Conservation (phyloP, 305 asterid species). For the Withania somnifera region DNA sequence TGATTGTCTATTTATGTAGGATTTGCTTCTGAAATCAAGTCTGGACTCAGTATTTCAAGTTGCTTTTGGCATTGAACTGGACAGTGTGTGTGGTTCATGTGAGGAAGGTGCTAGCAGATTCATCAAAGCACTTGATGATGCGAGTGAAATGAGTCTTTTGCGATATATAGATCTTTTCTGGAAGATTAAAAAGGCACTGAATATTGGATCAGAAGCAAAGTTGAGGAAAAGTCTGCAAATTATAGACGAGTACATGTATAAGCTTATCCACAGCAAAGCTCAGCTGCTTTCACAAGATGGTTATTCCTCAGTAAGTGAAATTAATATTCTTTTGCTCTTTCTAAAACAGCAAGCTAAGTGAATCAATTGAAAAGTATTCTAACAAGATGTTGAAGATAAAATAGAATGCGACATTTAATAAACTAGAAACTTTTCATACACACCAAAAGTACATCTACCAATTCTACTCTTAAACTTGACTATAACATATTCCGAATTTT, state of each 20-base stretch:
- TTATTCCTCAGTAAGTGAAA: neutral
- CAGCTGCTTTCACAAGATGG: slow-evolving; percentile 14
- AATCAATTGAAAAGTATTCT: no score
- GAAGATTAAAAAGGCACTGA: slow-evolving; percentile 42
- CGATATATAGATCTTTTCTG: slow-evolving; percentile 45
- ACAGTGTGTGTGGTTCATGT: slow-evolving; percentile 36
- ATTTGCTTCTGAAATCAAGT: slow-evolving; percentile 46
- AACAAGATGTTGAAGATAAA: no score
- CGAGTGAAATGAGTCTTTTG: slow-evolving; percentile 35
- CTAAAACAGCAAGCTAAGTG: no score
- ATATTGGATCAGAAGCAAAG: slow-evolving; percentile 46
- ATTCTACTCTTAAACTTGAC: no score
- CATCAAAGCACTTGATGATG: slow-evolving; percentile 43
- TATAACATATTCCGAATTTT: no score
- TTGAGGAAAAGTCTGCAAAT: slow-evolving; percentile 32
- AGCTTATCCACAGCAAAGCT: slow-evolving; percentile 37
- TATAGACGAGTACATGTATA: slow-evolving; percentile 40
- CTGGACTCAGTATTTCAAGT: slow-evolving; percentile 54
- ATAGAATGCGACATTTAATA: no score
- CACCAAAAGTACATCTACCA: no score
- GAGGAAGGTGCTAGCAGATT: slow-evolving; percentile 27
- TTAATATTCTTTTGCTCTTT: no score
- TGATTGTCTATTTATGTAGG: slow-evolving; percentile 18
- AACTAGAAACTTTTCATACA: no score
- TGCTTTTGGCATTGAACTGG: slow-evolving; percentile 49